Conservation (phyloP, 176 grass and related monocot genomes). For the Avena atlantica region DNA sequence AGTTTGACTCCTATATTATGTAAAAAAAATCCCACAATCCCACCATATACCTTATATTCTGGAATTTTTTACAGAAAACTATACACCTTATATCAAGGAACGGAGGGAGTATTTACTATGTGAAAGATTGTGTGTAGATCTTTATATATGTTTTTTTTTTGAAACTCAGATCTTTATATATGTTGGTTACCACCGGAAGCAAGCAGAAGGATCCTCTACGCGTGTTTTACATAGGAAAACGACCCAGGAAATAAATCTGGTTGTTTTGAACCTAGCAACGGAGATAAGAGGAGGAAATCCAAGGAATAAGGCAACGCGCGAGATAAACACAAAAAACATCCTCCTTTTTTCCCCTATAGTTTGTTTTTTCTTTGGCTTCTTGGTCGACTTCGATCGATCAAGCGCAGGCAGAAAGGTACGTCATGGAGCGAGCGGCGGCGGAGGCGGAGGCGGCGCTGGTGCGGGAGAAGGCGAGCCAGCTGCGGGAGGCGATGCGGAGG, state of each 20-base stretch:
- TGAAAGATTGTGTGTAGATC: not conserved
- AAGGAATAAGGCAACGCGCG: not conserved
- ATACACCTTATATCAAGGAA: too few relatives aligned
- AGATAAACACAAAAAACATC: not conserved
- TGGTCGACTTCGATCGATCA: not conserved
- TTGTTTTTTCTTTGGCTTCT: not conserved
- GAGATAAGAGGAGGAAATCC: not conserved
- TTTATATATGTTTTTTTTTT: not conserved
- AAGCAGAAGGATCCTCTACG: not conserved
- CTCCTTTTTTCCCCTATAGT: not conserved
- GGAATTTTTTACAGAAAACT: too few relatives aligned
- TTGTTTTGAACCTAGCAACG: not conserved
- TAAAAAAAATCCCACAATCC: too few relatives aligned
- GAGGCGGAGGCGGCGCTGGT: not conserved
- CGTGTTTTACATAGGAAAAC: not conserved
- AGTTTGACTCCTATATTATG: too few relatives aligned
- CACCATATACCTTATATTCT: too few relatives aligned
- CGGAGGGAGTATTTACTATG: not conserved
- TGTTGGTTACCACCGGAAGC: not conserved
- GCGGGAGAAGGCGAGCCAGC: not conserved
- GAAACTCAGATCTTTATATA: too few relatives aligned
- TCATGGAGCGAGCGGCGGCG: not conserved
- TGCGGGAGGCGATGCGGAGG: conserved; percentile 21
- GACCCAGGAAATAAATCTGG: not conserved
- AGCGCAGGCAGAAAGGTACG: too few relatives aligned